Evolutionary conservation across 176 grass and related monocot species (phyloP).

Genomic region (Canna indica): DNA sequence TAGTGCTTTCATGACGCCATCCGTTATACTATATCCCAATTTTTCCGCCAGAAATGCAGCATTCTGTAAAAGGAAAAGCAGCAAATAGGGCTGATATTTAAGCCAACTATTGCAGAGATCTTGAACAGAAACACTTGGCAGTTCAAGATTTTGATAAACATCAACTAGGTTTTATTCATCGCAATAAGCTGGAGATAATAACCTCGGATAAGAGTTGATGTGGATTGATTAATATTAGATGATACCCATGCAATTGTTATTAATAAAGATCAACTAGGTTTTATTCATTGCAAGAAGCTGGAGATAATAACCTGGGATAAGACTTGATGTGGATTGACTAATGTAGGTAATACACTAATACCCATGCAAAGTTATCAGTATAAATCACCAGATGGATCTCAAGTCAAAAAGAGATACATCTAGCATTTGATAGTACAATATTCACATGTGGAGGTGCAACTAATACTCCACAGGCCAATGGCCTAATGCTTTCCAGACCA

Average conservation of each 20-base stretch:
- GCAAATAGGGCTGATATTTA: neutral
- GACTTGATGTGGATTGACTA: too few species aligned
- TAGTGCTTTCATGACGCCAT: slow-evolving; percentile 39
- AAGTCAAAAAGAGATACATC: neutral
- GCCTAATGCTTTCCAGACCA: too few species aligned
- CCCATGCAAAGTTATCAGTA: neutral
- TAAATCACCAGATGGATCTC: neutral
- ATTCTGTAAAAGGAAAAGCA: slow-evolving; percentile 44
- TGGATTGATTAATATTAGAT: neutral
- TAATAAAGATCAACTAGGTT: neutral
- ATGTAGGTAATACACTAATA: neutral
- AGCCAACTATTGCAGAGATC: neutral
- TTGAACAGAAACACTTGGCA: neutral
- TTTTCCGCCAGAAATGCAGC: slow-evolving; percentile 55
- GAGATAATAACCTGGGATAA: too few species aligned
- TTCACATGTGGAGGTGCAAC: too few species aligned
- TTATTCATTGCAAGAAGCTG: too few species aligned
- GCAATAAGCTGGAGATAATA: neutral
- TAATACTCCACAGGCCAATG: too few species aligned
- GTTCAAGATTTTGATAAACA: neutral
- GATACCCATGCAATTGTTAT: neutral
- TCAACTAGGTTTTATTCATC: neutral
- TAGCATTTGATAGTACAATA: too few species aligned
- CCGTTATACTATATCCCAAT: slow-evolving; percentile 52
- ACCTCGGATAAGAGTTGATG: neutral